Percentiles rank a stretch among this genome's conserved stretches.
phyloP scores from a whole-genome alignment of 2,329 filamentous ascomycete genomes.

The Aspergillus proliferans region DNA sequence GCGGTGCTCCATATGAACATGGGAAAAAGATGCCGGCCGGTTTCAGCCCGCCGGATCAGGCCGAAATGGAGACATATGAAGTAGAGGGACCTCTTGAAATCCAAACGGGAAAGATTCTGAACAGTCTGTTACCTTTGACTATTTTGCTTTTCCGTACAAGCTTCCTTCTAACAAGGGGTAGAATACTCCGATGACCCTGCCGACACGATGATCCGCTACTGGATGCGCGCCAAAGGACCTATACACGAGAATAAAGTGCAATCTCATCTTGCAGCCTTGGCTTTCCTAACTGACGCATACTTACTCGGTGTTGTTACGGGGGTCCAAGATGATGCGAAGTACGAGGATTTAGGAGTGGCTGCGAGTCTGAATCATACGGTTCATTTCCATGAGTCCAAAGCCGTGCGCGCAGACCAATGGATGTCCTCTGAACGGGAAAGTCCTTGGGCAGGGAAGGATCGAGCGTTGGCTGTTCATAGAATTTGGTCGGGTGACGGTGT shows the following conservation, averaged over 20 bases:
- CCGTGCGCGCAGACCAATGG: slow-evolving; percentile 39
- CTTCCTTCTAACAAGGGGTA: no score
- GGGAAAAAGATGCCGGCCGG: no score
- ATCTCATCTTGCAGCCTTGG: slow-evolving; percentile 74
- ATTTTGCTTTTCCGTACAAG: no score
- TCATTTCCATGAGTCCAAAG: slow-evolving; percentile 37
- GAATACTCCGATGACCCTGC: no score
- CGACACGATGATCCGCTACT: no score
- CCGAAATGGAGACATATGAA: no score
- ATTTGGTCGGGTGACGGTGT: slow-evolving; percentile 36
- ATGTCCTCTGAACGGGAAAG: slow-evolving; percentile 36
- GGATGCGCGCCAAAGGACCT: no score
- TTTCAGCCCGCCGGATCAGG: no score
- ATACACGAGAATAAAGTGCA: slow-evolving; percentile 26
- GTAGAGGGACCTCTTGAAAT: no score
- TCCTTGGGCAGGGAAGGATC: slow-evolving; percentile 39
- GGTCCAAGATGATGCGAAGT: slow-evolving; percentile 16
- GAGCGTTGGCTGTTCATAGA: slow-evolving; percentile 34
- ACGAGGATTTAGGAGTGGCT: slow-evolving; percentile 33
- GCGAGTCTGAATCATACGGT: slow-evolving; percentile 39
- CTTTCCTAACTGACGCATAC: slow-evolving; percentile 82
- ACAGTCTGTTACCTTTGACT: no score
- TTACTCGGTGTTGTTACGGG: slow-evolving; percentile 71
- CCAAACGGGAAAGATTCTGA: no score
- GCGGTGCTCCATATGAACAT: no score